Evolutionary conservation across 2,329 filamentous ascomycete species (phyloP).

Genomic region (Alternaria atra): DNA sequence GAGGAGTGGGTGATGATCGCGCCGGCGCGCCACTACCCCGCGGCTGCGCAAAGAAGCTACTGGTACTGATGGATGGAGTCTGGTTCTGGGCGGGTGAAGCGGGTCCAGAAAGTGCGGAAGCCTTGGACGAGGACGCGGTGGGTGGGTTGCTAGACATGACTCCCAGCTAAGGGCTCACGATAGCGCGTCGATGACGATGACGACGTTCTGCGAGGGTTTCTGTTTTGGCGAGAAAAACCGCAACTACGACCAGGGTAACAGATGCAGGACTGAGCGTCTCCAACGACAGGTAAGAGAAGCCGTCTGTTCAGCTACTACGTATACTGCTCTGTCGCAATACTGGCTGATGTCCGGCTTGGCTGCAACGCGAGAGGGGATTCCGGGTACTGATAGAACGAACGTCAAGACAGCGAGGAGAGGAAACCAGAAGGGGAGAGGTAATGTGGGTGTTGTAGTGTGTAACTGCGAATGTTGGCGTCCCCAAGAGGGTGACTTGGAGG

Average conservation of each 20-base stretch:
- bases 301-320: not conserved
- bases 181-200: conserved; percentile 19
- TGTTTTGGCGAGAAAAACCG: not conserved
- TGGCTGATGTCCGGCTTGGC: conserved; percentile 13
- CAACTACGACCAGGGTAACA: not conserved
- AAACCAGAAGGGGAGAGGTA: not conserved
- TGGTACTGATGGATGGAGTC: conserved; percentile 53
- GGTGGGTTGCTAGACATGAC: conserved; percentile 58
- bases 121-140: conserved; percentile 54
- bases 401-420: not conserved
- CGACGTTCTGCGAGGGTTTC: not conserved
- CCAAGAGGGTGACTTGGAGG: conserved; percentile 22
- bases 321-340: conserved; percentile 6
- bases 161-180: conserved; percentile 38
- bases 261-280: not conserved
- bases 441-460: not conserved
- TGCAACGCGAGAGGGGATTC: not conserved
- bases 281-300: not conserved
- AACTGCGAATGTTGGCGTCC: conserved; percentile 16
- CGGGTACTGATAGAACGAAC: not conserved
- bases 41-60: conserved; percentile 55
- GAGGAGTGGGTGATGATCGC: conserved; percentile 60
- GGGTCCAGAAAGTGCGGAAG: conserved; percentile 47
- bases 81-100: conserved; percentile 56
- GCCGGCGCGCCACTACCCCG: conserved; percentile 52